Percentiles rank a stretch among this genome's conserved stretches.
These are phyloP conservation scores for Aspergillus sclerotiicarbonarius DNA, from an alignment of 495 filamentous ascomycete genomes.

Conservation along the genomic window DNA sequence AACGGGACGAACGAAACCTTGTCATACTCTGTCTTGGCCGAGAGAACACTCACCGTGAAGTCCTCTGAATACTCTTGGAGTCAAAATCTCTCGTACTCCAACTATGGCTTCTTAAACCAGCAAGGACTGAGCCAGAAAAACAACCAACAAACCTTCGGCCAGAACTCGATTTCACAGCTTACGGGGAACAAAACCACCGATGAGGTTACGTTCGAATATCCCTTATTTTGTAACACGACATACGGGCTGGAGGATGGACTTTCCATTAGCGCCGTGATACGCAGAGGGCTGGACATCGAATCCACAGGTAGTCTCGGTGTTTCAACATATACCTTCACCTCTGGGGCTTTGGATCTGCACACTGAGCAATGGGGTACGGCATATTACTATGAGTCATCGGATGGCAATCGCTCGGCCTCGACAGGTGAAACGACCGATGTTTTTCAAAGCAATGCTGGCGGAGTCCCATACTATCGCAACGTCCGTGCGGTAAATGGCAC, in stretches of 20 bases:
- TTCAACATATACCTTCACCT: slow-evolving; percentile 49
- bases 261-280: slow-evolving; percentile 57
- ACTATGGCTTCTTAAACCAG: slow-evolving; percentile 56
- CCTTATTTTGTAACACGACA: slow-evolving; percentile 58
- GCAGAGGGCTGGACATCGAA: slow-evolving; percentile 55
- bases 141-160: slow-evolving; percentile 59
- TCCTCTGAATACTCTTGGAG: slow-evolving; percentile 56
- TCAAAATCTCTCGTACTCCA: slow-evolving; percentile 58
- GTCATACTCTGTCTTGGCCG: slow-evolving; percentile 55
- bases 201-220: slow-evolving; percentile 57
- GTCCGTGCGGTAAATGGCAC: slow-evolving; percentile 53
- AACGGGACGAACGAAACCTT: slow-evolving; percentile 62
- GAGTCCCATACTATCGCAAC: slow-evolving; percentile 44
- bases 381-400: slow-evolving; percentile 22
- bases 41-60: slow-evolving; percentile 53
- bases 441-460: slow-evolving; percentile 28
- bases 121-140: slow-evolving; percentile 62
- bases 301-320: slow-evolving; percentile 45
- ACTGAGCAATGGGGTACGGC: slow-evolving; percentile 33
- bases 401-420: slow-evolving; percentile 24
- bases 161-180: slow-evolving; percentile 44
- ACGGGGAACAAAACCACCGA: slow-evolving; percentile 20
- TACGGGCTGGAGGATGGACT: slow-evolving; percentile 51
- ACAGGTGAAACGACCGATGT: slow-evolving; percentile 28
- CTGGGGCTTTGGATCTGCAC: slow-evolving; percentile 26